Base-by-base conservation (phyloP, 116 monocot genomes). In the Posidonia oceanica region DNA sequence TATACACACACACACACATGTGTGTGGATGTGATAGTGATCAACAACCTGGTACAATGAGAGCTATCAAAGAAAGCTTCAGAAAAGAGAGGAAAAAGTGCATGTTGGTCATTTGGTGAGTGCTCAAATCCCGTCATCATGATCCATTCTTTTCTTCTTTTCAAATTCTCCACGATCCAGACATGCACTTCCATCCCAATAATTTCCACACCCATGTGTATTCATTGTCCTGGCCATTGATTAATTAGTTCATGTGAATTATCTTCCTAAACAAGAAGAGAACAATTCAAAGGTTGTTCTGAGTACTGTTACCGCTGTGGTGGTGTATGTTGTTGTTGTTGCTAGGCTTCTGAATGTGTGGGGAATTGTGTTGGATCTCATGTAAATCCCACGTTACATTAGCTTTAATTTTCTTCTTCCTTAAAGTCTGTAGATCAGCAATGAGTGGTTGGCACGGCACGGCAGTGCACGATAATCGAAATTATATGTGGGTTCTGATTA, bases 361-460 rank as follows among this genome's bases (percentile, higher is more conserved):
- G 62, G 62, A 62, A 37, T 62, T 37, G 62, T 62, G 36, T 62
- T 62, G 48, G 48, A 48, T 48, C 48, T 48, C 48, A 37, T 62
- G 62, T 37, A 62, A 7, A 62, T 62, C 22, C 36, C 22, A 36
- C 13, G 61, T 61, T 61, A 61, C 29, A 61, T 61, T 61, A n/a
- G 5, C 20, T 21, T 14, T n/a, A n/a, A n/a, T n/a, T n/a, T 23
- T 62, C 17, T 62, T 36, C 17, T 36, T 23, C 13, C 22, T 36
- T 62, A 10, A 13, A 11, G 14, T 5, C 36, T 10, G 48, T 48
- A 48, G 7, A 3, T 64, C 29, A 14, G 64, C n/a, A 64, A 67
- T 5, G 67, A 52, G 51, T 67, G 29, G 21, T 52, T 53, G 67
- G 16, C 52, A 67, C 67, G 67, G 67, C 67, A 67, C 67, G 67